Evolutionary conservation across 176 grass and related monocot genomes (phyloP).

Genomic region (Aegilops sharonensis): DNA sequence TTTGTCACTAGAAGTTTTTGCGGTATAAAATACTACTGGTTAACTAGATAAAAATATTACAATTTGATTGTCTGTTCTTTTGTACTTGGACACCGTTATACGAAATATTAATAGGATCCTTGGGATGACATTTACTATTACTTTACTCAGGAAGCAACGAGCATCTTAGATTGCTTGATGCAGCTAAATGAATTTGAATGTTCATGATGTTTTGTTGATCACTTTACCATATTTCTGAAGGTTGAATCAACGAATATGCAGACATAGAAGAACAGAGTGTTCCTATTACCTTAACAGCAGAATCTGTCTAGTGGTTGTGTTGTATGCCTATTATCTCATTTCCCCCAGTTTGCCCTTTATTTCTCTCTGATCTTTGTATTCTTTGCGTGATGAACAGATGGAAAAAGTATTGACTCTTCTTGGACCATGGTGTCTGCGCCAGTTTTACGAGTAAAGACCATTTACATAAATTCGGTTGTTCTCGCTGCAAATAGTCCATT

Average conservation of each 20-base stretch:
- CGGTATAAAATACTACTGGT: background rate
- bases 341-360: background rate
- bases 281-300: background rate
- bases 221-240: background rate
- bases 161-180: background rate
- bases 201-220: background rate
- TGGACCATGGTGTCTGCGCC: slow-evolving; percentile 44
- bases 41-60: background rate
- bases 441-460: slow-evolving; percentile 59
- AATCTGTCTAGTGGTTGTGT: background rate
- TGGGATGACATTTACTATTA: background rate
- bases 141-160: background rate
- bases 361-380: background rate
- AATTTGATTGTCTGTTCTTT: background rate
- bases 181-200: background rate
- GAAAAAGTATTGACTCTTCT: slow-evolving; percentile 52
- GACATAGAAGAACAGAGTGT: background rate
- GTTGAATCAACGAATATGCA: background rate
- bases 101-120: too few species aligned
- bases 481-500: slow-evolving; percentile 96
- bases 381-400: slow-evolving; percentile 54
- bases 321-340: background rate
- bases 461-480: slow-evolving; percentile 93
- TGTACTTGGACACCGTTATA: too few species aligned
- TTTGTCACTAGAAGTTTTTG: background rate